Evolutionary conservation across 306 rosid genomes (phyloP).

Genomic region (Senna siamea): DNA sequence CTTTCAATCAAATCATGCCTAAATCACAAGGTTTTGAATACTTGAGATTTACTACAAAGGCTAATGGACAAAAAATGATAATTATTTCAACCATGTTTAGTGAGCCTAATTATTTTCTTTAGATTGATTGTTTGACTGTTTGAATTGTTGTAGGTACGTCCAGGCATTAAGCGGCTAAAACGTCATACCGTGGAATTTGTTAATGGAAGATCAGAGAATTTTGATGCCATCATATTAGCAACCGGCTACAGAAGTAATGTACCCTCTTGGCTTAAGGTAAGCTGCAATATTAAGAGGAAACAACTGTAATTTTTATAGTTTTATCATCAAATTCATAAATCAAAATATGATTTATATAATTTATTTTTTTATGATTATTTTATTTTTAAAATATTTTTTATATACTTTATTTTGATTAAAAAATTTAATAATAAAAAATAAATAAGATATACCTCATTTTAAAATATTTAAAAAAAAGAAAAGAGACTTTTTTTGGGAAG

Average conservation of each 20-base stretch:
- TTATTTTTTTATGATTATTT: too few species aligned
- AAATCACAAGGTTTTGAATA: background rate
- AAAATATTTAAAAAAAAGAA: too few species aligned
- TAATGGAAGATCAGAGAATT: conserved; percentile 55
- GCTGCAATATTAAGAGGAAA: background rate
- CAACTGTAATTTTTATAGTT: too few species aligned
- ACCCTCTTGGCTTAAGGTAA: conserved; percentile 86
- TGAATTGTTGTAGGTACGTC: conserved; percentile 53
- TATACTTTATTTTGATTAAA: too few species aligned
- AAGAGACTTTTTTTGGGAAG: too few species aligned
- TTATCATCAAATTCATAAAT: too few species aligned
- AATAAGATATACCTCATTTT: too few species aligned
- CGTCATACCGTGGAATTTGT: conserved; percentile 60
- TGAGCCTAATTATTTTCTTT: background rate
- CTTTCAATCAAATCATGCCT: conserved; percentile 23
- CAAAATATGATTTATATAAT: too few species aligned
- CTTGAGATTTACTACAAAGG: background rate
- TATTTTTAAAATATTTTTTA: too few species aligned
- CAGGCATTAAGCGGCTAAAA: conserved; percentile 67
- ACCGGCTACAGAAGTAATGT: conserved; percentile 92
- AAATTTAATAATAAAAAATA: too few species aligned
- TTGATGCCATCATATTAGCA: conserved; percentile 74
- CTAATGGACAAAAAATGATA: background rate
- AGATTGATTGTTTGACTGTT: conserved; percentile 12
- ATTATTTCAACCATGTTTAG: conserved; percentile 17